Conservation (phyloP, 2,329 filamentous ascomycete species). For the Mariannaea sp. region DNA sequence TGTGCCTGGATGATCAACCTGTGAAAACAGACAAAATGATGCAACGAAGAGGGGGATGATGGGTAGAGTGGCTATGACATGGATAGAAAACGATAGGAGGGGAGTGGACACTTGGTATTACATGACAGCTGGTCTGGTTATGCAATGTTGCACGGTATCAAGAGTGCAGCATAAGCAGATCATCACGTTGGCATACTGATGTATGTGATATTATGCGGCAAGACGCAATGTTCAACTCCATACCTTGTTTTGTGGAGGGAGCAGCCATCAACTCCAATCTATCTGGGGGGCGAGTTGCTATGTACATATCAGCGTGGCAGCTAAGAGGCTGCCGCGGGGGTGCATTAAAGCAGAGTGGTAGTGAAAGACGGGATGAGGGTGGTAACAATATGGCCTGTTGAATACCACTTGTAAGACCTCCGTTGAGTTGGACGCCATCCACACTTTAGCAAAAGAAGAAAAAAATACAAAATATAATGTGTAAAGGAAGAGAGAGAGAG, state of each 20-base stretch:
- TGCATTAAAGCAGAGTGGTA: conserved; percentile 15
- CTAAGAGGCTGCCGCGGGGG: background rate
- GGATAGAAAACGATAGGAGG: background rate
- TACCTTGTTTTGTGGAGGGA: conserved; percentile 7
- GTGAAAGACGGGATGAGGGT: conserved; percentile 17
- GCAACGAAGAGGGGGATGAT: background rate
- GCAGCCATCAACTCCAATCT: conserved; percentile 16
- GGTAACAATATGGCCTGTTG: conserved; percentile 31
- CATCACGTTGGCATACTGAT: conserved; percentile 4
- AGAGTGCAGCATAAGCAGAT: conserved; percentile 7
- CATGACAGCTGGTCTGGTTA: background rate
- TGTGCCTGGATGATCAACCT: background rate
- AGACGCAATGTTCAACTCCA: conserved; percentile 16
- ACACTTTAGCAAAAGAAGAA: conserved; percentile 24
- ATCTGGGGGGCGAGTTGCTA: conserved; percentile 16
- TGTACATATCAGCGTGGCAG: conserved; percentile 17
- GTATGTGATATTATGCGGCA: background rate
- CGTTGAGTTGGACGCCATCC: conserved; percentile 8
- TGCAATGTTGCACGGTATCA: conserved; percentile 11
- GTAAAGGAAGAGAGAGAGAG: too few relatives aligned
- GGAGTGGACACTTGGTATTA: background rate
- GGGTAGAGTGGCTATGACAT: background rate
- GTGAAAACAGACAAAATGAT: background rate
- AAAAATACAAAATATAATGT: conserved; percentile 7
- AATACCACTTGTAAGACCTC: conserved; percentile 26